These are phyloP conservation scores for Pinus taeda DNA, from an alignment of 75 land plant genomes.

Conservation along the genomic window DNA sequence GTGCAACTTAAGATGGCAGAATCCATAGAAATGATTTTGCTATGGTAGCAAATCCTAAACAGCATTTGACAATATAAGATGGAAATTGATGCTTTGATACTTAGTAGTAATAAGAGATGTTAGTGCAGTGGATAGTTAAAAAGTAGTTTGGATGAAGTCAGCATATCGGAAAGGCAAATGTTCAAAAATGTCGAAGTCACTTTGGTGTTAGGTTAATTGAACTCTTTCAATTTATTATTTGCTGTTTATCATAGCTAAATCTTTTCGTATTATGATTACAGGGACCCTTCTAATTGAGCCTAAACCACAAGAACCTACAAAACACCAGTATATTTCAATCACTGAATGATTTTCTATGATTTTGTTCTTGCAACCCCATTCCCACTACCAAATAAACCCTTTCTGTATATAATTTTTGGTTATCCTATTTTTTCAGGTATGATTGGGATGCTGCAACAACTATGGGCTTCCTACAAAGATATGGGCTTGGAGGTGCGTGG, in stretches of 20 bases:
- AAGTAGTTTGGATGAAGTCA: neutral
- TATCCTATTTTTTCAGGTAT: constrained; percentile 52
- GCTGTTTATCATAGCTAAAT: neutral
- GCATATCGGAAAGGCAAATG: neutral
- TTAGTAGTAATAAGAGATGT: neutral
- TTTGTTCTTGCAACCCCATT: neutral
- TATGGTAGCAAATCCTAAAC: neutral
- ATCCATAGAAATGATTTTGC: neutral
- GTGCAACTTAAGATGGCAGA: neutral
- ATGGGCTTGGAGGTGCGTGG: constrained; percentile 66
- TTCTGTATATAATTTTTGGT: constrained; percentile 1
- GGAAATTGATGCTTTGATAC: constrained; percentile 3
- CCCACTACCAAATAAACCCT: neutral
- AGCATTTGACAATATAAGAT: neutral
- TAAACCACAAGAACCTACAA: constrained; percentile 98
- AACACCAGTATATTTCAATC: constrained; percentile 75
- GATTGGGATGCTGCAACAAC: constrained; percentile 99
- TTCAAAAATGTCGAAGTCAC: neutral
- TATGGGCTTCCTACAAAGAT: constrained; percentile 74
- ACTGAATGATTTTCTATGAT: neutral
- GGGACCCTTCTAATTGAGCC: constrained; percentile 91
- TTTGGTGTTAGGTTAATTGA: neutral
- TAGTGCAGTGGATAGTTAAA: neutral
- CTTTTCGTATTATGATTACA: constrained; percentile 19
- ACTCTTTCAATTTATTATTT: neutral